These are phyloP conservation scores for Wickerhamomyces bisporus DNA, from an alignment of 805 yeast genomes.

Conservation along the genomic window DNA sequence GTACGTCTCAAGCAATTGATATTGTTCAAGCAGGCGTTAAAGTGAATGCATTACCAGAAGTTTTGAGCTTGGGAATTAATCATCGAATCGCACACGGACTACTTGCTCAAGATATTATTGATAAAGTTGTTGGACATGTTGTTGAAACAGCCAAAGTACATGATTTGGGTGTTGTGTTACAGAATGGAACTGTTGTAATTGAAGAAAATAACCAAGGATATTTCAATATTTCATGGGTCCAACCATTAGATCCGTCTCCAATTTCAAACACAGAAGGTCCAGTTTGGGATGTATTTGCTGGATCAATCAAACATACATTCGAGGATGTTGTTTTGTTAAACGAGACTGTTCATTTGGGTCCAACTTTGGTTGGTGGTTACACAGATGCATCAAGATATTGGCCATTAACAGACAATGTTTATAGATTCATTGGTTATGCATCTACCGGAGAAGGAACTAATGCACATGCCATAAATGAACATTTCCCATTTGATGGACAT, in stretches of 20 bases:
- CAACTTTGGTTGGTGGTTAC: slow-evolving; percentile 51
- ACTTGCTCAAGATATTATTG: slow-evolving; percentile 32
- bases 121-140: slow-evolving; percentile 33
- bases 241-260: slow-evolving; percentile 46
- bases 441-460: slow-evolving; percentile 22
- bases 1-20: slow-evolving; percentile 67
- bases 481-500: slow-evolving; percentile 49
- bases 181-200: slow-evolving; percentile 4
- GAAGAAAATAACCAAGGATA: slow-evolving; percentile 39
- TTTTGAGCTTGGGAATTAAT: slow-evolving; percentile 46
- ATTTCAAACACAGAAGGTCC: slow-evolving; percentile 39
- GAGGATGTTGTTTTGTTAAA: slow-evolving; percentile 35
- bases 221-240: slow-evolving; percentile 36
- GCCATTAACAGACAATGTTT: slow-evolving; percentile 49
- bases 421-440: slow-evolving; percentile 35
- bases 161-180: slow-evolving; percentile 45
- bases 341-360: slow-evolving; percentile 29
- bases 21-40: slow-evolving; percentile 65
- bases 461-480: slow-evolving; percentile 64
- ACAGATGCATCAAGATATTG: slow-evolving; percentile 61
- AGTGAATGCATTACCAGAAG: slow-evolving; percentile 69
- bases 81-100: slow-evolving; percentile 58
- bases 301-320: slow-evolving; percentile 48
- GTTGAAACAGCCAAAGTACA: slow-evolving; percentile 40
- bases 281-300: slow-evolving; percentile 52